Evolutionary conservation across 225 moss, liverwort and hornwort genomes (phyloP).

Genomic region (Rhytidiadelphus loreus): DNA sequence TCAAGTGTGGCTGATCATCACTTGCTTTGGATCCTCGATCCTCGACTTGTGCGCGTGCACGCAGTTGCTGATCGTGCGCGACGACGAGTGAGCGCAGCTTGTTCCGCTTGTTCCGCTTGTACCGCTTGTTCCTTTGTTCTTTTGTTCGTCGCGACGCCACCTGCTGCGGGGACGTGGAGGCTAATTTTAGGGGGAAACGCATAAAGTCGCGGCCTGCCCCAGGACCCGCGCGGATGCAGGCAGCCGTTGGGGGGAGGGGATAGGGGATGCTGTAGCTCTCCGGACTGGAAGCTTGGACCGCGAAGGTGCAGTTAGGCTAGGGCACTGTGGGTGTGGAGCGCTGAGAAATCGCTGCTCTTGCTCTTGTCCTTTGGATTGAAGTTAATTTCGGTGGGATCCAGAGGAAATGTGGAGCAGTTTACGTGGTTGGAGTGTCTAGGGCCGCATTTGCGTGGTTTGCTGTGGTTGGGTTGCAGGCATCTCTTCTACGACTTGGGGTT

Average conservation of each 20-base stretch:
- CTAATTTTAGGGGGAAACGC: background rate
- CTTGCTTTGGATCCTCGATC: background rate
- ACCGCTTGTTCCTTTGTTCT: background rate
- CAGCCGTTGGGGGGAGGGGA: constrained; percentile 14
- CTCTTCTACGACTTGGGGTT: background rate
- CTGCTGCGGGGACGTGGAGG: background rate
- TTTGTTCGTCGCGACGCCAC: background rate
- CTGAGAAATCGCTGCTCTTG: background rate
- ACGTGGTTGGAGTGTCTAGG: background rate
- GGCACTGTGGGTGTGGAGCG: background rate
- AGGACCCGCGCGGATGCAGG: background rate
- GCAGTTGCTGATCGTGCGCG: background rate
- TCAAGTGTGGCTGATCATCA: background rate
- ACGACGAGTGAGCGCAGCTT: background rate
- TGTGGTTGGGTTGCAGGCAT: background rate
- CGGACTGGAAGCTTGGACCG: background rate
- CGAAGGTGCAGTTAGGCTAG: background rate
- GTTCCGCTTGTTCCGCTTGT: background rate
- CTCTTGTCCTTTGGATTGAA: background rate
- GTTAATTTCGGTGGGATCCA: background rate
- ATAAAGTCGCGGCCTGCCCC: background rate
- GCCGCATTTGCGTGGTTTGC: background rate
- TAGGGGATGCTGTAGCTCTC: constrained; percentile 4
- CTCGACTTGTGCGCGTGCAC: background rate
- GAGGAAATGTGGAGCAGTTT: background rate